Evolutionary conservation across 176 grass and related monocot genomes (phyloP).

Genomic region (Oryza longistaminata): DNA sequence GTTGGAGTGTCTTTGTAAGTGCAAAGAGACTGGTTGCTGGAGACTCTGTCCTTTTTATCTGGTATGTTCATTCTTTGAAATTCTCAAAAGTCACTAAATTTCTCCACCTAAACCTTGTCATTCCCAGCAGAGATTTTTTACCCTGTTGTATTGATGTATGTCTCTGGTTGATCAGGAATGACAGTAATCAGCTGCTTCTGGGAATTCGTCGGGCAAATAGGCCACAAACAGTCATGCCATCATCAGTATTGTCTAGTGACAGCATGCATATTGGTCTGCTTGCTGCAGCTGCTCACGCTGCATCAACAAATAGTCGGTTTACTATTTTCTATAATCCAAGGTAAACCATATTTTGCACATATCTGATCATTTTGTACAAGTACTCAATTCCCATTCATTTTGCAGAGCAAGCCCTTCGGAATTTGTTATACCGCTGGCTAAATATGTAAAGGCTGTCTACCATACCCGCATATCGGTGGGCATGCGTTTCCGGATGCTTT

Average conservation of each 20-base stretch:
- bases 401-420: conserved; percentile 95
- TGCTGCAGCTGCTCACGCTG: conserved; percentile 95
- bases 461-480: conserved; percentile 95
- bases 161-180: conserved; percentile 70
- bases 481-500: conserved; percentile 98
- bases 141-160: conserved; percentile 2
- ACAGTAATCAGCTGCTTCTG: conserved; percentile 88
- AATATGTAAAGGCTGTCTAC: conserved; percentile 90
- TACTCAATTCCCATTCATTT: conserved; percentile 27
- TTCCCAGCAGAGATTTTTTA: neutral
- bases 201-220: conserved; percentile 90
- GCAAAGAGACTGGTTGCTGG: conserved; percentile 96
- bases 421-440: conserved; percentile 88
- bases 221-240: conserved; percentile 89
- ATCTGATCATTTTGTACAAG: conserved; percentile 20
- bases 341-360: conserved; percentile 43
- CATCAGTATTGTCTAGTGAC: conserved; percentile 95
- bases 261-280: conserved; percentile 99
- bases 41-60: conserved; percentile 97
- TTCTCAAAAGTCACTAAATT: neutral
- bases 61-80: conserved; percentile 46
- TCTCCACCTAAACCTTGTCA: conserved; percentile 1
- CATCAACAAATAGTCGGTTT: conserved; percentile 95
- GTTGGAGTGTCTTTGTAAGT: conserved; percentile 96
- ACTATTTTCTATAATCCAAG: conserved; percentile 99